Base-by-base conservation (phyloP, 2,329 filamentous ascomycete species). In the Gliomastix tumulicola region DNA sequence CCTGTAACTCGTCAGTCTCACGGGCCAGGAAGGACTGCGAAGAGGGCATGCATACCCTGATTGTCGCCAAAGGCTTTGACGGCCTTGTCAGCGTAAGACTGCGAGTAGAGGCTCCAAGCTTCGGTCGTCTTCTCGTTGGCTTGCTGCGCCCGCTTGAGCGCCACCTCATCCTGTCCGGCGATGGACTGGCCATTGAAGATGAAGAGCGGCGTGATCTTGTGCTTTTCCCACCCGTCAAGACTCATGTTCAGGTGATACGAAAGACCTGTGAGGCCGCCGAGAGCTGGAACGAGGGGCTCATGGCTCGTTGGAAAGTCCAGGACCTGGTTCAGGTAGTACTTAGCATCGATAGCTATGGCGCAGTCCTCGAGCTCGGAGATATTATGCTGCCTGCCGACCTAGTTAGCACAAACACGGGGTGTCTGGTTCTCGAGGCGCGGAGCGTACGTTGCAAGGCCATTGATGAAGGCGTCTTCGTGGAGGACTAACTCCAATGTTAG, bases 121-220 rank as follows among this genome's bases (percentile, higher is more conserved):
- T 82, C 68, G 46, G 85, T 76, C 35, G 87, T 88, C 46, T 82
- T 80, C 43, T 74, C 62, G 44, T 82, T 80, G 46, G 87, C 84
- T 21, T 71, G 69, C 34, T 74, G 74, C 19, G 76, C 77, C 32
- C 76, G 75, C 46, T 79, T 73, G 37, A 83, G 70, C 18, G 79
- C 68, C 41, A 81, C 70, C 32, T 85, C 79, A 50, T 89, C 82
- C 51, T 85, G 83, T 39, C 84, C 84, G 27, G 80, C 79, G 42
- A 88, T 74, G 27, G 88, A 79, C 50, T 95, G 76, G 23, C 92
- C 92, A 57, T 90, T 86, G 61, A 98, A 98, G 35, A 98, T 73
- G 58, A 98, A 97, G 44, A 94, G 67, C 3, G 86, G 86, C n/a
- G 69, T 77, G 36, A 94, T 82, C 16, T 76, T 75, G 49, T 81